Evolutionary conservation across 2,329 filamentous ascomycete genomes (phyloP).

Genomic region (Aspergillus pseudotamarii): DNA sequence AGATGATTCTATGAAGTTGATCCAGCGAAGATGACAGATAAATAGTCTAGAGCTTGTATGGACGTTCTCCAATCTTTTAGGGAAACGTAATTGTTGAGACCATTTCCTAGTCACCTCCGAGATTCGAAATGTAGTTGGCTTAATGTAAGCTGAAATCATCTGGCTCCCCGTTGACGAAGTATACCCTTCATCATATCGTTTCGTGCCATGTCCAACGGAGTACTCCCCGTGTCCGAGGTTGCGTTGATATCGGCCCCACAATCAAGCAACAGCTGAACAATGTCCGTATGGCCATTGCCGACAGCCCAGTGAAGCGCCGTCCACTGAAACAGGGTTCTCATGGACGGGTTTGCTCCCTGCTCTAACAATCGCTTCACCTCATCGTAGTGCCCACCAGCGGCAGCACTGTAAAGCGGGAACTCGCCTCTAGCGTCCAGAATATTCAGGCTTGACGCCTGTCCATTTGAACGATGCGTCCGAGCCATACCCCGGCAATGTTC

Average conservation of each 20-base stretch:
- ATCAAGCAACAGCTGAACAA: not conserved
- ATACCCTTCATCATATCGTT: not conserved
- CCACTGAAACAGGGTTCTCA: not conserved
- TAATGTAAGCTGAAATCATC: not conserved
- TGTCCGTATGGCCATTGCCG: not conserved
- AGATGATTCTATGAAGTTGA: not conserved
- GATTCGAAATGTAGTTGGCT: not conserved
- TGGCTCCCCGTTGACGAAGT: not conserved
- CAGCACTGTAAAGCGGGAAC: not conserved
- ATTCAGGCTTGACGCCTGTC: not conserved
- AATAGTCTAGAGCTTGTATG: not conserved
- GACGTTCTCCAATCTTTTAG: too few relatives aligned
- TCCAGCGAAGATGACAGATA: not conserved
- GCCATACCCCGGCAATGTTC: not conserved
- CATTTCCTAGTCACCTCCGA: not conserved
- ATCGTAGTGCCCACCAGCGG: not conserved
- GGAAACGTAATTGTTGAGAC: not conserved
- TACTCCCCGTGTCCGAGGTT: not conserved
- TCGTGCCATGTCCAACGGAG: not conserved
- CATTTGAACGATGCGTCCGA: not conserved
- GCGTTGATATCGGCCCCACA: not conserved
- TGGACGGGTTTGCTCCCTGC: not conserved
- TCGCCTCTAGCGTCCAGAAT: not conserved
- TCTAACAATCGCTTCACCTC: not conserved
- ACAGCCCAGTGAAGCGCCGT: slow-evolving; percentile 2